A percentile compares a stretch with the other conserved stretches of the same genome.
Conservation (phyloP, 768 basidiomycete genomes). For the Termitomyces sp. region DNA sequence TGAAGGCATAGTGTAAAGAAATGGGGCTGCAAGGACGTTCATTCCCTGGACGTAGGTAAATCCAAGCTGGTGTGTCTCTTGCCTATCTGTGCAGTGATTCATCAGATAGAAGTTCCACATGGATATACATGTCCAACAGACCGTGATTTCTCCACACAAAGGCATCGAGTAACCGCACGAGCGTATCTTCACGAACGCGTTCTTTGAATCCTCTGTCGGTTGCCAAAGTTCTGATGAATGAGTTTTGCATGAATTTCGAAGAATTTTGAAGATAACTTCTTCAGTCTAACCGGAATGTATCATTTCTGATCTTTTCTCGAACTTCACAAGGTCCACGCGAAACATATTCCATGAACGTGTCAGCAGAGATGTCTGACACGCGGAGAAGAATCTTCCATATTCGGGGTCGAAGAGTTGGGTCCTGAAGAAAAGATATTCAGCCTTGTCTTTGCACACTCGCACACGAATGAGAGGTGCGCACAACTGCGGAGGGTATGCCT, state of each 20-base stretch:
- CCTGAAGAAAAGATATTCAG: constrained; percentile 27
- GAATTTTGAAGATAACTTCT: not conserved
- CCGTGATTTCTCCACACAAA: constrained; percentile 96
- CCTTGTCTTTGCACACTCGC: not conserved
- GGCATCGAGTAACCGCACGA: constrained; percentile 92
- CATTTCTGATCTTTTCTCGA: constrained; percentile 90
- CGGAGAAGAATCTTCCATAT: constrained; percentile 94
- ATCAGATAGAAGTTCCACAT: not conserved
- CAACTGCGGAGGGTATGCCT: constrained; percentile 75
- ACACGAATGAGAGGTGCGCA: constrained; percentile 39
- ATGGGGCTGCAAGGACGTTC: constrained; percentile 98
- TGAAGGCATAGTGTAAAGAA: constrained; percentile 95
- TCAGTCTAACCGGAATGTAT: constrained; percentile 77
- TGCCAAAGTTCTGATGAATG: constrained; percentile 65
- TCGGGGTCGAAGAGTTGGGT: constrained; percentile 76
- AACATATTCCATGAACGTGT: constrained; percentile 73
- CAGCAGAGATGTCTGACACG: constrained; percentile 72
- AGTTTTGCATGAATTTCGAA: not conserved
- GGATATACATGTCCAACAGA: constrained; percentile 20
- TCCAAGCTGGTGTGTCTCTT: constrained; percentile 71
- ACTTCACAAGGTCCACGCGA: constrained; percentile 82
- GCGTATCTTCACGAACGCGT: constrained; percentile 94
- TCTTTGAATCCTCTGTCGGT: constrained; percentile 98
- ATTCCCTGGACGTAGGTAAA: constrained; percentile 99
- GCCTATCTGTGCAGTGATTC: constrained; percentile 46